These are phyloP conservation scores for Leptoxyphium fumago DNA, from an alignment of 2,329 filamentous ascomycete species.

Conservation along the genomic window DNA sequence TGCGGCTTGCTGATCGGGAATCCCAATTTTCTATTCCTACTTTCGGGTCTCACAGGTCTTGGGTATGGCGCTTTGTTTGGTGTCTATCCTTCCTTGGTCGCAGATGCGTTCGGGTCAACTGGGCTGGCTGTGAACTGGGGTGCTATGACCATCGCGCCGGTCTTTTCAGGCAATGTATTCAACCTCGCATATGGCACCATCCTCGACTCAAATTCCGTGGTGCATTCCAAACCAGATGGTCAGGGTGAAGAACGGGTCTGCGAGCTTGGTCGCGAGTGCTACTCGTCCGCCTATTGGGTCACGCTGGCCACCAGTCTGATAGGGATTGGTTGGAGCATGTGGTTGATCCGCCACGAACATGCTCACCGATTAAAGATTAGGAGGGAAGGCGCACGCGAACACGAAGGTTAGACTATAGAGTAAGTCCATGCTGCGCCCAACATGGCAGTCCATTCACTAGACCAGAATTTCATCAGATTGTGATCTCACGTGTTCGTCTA, in stretches of 20 bases:
- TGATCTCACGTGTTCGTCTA: no score
- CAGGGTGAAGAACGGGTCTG: constrained; percentile 47
- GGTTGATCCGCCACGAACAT: constrained; percentile 40
- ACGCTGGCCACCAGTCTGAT: constrained; percentile 58
- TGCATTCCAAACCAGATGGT: constrained; percentile 39
- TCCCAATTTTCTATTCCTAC: constrained; percentile 59
- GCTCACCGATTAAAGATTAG: constrained; percentile 9
- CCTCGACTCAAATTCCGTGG: constrained; percentile 66
- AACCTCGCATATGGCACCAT: constrained; percentile 79
- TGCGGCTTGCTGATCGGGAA: constrained; percentile 61
- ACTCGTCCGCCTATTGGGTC: constrained; percentile 63
- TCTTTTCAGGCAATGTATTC: constrained; percentile 79
- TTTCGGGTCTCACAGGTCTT: constrained; percentile 73
- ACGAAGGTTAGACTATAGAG: not conserved
- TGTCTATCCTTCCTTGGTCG: constrained; percentile 73
- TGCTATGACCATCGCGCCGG: constrained; percentile 78
- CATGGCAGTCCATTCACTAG: no score
- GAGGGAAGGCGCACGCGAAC: constrained; percentile 4
- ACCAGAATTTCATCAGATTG: no score
- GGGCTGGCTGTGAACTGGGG: constrained; percentile 94
- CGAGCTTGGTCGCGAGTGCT: constrained; percentile 64
- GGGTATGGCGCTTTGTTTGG: constrained; percentile 91
- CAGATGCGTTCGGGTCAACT: constrained; percentile 79
- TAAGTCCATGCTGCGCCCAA: no score
- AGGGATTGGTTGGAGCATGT: constrained; percentile 55